Percentiles rank a stretch among this genome's conserved stretches.
Conservation (phyloP, 805 yeast species). For the Starmerella davenportii region DNA sequence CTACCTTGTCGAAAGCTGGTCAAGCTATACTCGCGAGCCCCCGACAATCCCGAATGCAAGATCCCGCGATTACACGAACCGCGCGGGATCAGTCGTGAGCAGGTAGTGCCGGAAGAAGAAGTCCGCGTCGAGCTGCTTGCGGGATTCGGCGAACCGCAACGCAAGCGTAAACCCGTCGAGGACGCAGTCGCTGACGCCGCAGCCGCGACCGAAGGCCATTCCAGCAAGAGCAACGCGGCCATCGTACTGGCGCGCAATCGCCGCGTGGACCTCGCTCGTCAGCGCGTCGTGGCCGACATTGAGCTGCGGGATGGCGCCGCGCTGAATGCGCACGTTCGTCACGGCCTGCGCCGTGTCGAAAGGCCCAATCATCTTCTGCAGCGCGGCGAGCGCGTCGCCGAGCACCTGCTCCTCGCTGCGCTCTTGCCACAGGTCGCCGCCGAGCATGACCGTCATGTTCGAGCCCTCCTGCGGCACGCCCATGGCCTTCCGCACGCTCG, state of each 20-base stretch:
- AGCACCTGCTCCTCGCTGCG: conserved; percentile 16
- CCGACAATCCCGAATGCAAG: no score
- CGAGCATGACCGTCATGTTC: conserved; percentile 76
- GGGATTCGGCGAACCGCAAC: conserved; percentile 20
- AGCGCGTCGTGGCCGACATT: conserved; percentile 45
- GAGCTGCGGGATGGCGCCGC: conserved; percentile 63
- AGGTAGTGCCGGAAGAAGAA: conserved; percentile 19
- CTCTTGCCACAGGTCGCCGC: conserved; percentile 48
- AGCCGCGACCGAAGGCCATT: conserved; percentile 58
- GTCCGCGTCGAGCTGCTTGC: conserved; percentile 20
- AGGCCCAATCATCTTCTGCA: conserved; percentile 26
- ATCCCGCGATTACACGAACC: background rate
- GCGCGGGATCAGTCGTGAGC: conserved; percentile 16
- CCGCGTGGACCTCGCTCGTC: conserved; percentile 23
- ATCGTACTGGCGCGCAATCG: conserved; percentile 24
- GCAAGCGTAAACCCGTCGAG: conserved; percentile 46
- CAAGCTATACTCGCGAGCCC: no score
- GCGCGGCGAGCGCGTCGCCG: conserved; percentile 24
- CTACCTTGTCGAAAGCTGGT: no score
- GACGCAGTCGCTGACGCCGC: conserved; percentile 82
- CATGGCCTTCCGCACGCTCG: conserved; percentile 50
- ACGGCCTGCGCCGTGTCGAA: conserved; percentile 20
- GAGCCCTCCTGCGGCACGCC: conserved; percentile 26
- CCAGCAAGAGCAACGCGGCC: conserved; percentile 49
- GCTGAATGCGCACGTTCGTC: conserved; percentile 25